Evolutionary conservation across 73 alveolate species (phyloP), one percentile per base, ranked within the genome.

Genomic region (Blepharisma stoltei): DNA sequence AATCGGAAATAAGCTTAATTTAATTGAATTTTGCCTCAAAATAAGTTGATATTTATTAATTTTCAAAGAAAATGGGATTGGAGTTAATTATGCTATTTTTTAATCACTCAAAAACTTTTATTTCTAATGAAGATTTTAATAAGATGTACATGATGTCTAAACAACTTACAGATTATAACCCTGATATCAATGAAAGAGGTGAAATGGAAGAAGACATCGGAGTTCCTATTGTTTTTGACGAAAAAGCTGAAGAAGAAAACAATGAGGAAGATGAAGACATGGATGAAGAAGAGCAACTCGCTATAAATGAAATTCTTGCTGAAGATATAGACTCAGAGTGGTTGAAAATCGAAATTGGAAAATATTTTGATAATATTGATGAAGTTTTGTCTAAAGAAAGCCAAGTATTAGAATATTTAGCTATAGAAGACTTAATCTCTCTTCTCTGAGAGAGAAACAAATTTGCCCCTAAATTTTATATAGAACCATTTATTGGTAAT

Each of bases 1-100:
- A 60, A 76, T 91, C 54, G 97, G 93, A 45, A 93, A 87, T 82
- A n/a, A n/a, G n/a, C n/a, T n/a, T n/a, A n/a, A n/a, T n/a, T n/a
- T n/a, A n/a, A n/a, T 77, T 88, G 70, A 70, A 67, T 67, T 6
- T 67, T 67, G n/a, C 45, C 38, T 67, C 38, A 67, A 54, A 54
- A 43, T 43, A 67, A 0, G n/a, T 67, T 67, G n/a, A 8, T 67
- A 67, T 0, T 9, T 43, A 65, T 6, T 18, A 67, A 21, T 67
- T 14, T 67, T 25, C 0, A 20, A 11, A 25, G 38, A 20, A 67
- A 43, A 11, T 67, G 11, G 38, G 9, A 4, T 32, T 60, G 6
- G 6, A 9, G 11, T 7, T 21, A 20, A 0, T 1, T 6, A 8
- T 67, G n/a, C 45, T 67, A 11, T 43, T 6, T 18, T 25, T 67